Evolutionary conservation across 805 yeast genomes (phyloP).

Genomic region (Kurtzmaniella cleridarum): DNA sequence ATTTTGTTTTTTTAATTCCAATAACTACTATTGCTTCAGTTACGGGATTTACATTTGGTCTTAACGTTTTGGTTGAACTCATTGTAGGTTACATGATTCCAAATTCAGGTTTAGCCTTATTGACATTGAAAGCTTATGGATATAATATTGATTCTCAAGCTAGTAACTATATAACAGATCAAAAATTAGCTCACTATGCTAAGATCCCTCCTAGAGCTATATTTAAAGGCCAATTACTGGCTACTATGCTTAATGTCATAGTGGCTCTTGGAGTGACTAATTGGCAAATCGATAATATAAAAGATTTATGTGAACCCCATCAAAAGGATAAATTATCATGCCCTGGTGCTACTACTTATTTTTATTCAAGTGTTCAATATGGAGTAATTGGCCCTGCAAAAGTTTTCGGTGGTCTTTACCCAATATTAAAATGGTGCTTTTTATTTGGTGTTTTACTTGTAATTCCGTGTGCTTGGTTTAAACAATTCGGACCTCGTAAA

Average conservation of each 20-base stretch:
- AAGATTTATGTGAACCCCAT: slow-evolving; percentile 29
- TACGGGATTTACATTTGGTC: slow-evolving; percentile 54
- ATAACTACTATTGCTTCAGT: slow-evolving; percentile 57
- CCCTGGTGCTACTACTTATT: slow-evolving; percentile 45
- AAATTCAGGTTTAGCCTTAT: slow-evolving; percentile 54
- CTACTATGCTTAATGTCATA: slow-evolving; percentile 29
- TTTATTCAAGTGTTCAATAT: slow-evolving; percentile 48
- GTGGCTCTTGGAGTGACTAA: slow-evolving; percentile 32
- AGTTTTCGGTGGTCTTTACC: slow-evolving; percentile 52
- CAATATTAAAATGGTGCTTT: slow-evolving; percentile 54
- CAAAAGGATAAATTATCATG: slow-evolving; percentile 34
- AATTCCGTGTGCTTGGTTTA: slow-evolving; percentile 32
- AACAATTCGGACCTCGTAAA: slow-evolving; percentile 27
- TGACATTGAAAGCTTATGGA: slow-evolving; percentile 41
- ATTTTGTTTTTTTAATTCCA: slow-evolving; percentile 54
- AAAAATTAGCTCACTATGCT: slow-evolving; percentile 48
- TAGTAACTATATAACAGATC: slow-evolving; percentile 45
- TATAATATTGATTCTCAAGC: slow-evolving; percentile 63
- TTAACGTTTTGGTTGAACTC: slow-evolving; percentile 59
- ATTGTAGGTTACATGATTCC: slow-evolving; percentile 63
- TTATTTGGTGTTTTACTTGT: slow-evolving; percentile 44
- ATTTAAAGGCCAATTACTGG: slow-evolving; percentile 42
- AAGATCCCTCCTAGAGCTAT: slow-evolving; percentile 59
- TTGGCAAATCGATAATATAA: slow-evolving; percentile 34
- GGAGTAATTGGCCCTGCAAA: slow-evolving; percentile 58